Percentiles rank a stretch among this genome's conserved stretches.
phyloP scores from a whole-genome alignment of 768 basidiomycete genomes.

The Hygrophorus pudorinus region DNA sequence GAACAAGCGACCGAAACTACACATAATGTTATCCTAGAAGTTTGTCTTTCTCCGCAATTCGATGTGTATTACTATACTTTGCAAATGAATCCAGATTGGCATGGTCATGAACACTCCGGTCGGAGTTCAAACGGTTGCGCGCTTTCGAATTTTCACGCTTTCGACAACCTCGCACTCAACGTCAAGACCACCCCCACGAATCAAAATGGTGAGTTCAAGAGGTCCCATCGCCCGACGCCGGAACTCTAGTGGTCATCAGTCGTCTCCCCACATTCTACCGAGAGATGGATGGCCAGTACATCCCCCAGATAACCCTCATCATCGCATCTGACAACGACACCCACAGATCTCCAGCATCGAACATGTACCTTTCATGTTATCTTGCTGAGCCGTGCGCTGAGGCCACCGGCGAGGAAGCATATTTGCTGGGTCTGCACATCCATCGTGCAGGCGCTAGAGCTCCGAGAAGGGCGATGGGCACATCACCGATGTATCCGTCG shows the following conservation, averaged over 20 bases:
- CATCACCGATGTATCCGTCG: slow-evolving; percentile 20
- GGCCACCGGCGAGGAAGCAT: slow-evolving; percentile 27
- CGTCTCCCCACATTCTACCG: slow-evolving; percentile 16
- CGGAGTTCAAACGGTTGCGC: too few relatives aligned
- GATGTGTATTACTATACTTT: too few relatives aligned
- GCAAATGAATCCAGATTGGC: too few relatives aligned
- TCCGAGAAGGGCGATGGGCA: slow-evolving; percentile 35
- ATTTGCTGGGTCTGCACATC: slow-evolving; percentile 28
- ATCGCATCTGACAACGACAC: slow-evolving; percentile 15
- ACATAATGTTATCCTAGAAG: too few relatives aligned
- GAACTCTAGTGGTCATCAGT: slow-evolving; percentile 31
- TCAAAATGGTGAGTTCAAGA: slow-evolving; percentile 45
- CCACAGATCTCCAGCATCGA: slow-evolving; percentile 14
- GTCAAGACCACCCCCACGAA: slow-evolving; percentile 27
- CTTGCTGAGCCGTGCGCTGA: not conserved
- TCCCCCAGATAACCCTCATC: slow-evolving; percentile 5
- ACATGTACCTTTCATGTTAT: slow-evolving; percentile 15
- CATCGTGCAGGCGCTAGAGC: slow-evolving; percentile 40
- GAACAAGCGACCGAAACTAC: too few relatives aligned
- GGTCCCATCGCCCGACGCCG: slow-evolving; percentile 15
- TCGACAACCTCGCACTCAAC: slow-evolving; percentile 10
- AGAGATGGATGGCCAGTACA: slow-evolving; percentile 46
- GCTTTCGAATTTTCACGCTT: too few relatives aligned
- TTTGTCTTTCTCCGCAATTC: too few relatives aligned
- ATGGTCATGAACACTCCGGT: too few relatives aligned